phyloP scores from a whole-genome alignment of 2,329 filamentous ascomycete species.

The Colletotrichum sublineola region DNA sequence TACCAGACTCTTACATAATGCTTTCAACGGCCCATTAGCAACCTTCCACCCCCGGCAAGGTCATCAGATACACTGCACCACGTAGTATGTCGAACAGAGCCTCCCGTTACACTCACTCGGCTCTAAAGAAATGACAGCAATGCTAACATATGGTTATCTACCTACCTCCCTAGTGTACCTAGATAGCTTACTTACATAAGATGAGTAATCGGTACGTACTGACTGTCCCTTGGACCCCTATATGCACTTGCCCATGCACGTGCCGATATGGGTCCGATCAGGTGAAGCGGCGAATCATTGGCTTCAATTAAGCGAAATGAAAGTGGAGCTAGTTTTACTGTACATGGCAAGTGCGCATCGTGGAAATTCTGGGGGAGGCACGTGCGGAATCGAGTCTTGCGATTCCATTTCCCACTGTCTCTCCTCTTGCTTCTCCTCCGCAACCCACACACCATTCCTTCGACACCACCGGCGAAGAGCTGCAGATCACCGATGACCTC shows the following conservation, averaged over 20 bases:
- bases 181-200: too few relatives aligned
- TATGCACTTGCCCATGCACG: conserved; percentile 9
- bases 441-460: conserved; percentile 28
- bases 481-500: conserved; percentile 37
- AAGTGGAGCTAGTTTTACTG: background rate
- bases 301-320: conserved; percentile 35
- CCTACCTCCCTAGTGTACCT: too few relatives aligned
- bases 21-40: too few relatives aligned
- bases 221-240: conserved; percentile 19
- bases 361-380: conserved; percentile 11
- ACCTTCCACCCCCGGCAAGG: too few relatives aligned
- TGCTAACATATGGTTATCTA: too few relatives aligned
- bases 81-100: too few relatives aligned
- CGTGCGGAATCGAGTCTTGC: conserved; percentile 6
- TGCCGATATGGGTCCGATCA: conserved; percentile 29
- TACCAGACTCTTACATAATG: too few relatives aligned
- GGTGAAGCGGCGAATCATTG: conserved; percentile 11
- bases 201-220: background rate
- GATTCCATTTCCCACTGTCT: background rate
- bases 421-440: conserved; percentile 11
- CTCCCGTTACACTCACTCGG: too few relatives aligned
- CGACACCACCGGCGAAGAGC: conserved; percentile 16
- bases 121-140: too few relatives aligned
- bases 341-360: background rate
- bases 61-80: too few relatives aligned